Evolutionary conservation across 257 asterid species (phyloP).

Genomic region (Haberlea rhodopensis): DNA sequence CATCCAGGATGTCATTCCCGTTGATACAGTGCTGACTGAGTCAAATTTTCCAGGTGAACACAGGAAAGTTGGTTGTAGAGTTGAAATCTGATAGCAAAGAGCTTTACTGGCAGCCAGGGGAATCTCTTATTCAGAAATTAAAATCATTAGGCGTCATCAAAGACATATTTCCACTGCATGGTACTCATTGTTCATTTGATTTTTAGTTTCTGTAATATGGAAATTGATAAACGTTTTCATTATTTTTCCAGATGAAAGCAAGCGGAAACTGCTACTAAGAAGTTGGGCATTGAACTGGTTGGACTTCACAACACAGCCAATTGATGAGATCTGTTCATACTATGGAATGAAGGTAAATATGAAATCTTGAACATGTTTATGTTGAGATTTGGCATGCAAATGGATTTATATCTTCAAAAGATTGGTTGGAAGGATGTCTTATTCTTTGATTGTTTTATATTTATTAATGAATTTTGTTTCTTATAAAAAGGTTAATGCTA

Average conservation of each 20-base stretch:
- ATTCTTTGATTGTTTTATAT: neutral
- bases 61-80: slow-evolving; percentile 33
- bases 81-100: slow-evolving; percentile 43
- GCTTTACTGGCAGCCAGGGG: slow-evolving; percentile 65
- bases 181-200: slow-evolving; percentile 35
- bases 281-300: slow-evolving; percentile 96
- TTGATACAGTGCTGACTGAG: slow-evolving; percentile 16
- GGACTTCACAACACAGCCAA: slow-evolving; percentile 83
- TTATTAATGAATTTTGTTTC: neutral
- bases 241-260: slow-evolving; percentile 59
- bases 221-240: slow-evolving; percentile 10
- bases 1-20: neutral
- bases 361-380: neutral
- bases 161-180: slow-evolving; percentile 91
- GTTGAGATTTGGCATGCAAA: neutral
- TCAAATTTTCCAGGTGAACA: slow-evolving; percentile 55
- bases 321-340: slow-evolving; percentile 81
- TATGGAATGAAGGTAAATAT: slow-evolving; percentile 74
- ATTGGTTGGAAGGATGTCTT: neutral
- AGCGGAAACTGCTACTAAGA: slow-evolving; percentile 75
- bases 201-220: slow-evolving; percentile 18
- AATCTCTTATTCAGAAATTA: slow-evolving; percentile 56
- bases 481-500: neutral
- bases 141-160: slow-evolving; percentile 59
- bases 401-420: neutral